Conservation (phyloP, 495 filamentous ascomycete genomes). For the Friedmanniomyces simplex region DNA sequence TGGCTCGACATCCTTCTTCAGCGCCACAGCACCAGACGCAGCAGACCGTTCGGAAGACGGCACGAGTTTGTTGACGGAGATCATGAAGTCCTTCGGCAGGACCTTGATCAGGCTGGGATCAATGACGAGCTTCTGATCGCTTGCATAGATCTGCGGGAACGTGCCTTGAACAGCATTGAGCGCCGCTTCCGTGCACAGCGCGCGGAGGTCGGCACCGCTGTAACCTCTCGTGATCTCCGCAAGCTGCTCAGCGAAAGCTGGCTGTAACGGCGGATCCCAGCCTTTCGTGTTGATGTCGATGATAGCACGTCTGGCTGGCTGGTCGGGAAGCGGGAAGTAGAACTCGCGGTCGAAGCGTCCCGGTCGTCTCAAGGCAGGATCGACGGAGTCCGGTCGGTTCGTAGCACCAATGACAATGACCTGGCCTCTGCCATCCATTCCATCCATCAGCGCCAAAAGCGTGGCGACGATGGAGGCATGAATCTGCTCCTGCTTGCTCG, state of each 20-base stretch:
- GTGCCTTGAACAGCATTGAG: conserved; percentile 93
- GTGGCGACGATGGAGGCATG: conserved; percentile 97
- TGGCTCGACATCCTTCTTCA: conserved; percentile 71
- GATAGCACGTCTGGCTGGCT: conserved; percentile 67
- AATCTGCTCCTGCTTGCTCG: conserved; percentile 96
- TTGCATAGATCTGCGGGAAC: conserved; percentile 92
- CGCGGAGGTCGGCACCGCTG: conserved; percentile 86
- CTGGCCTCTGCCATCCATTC: conserved; percentile 96
- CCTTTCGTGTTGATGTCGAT: conserved; percentile 92
- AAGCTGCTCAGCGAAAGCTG: conserved; percentile 68
- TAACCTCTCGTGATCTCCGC: conserved; percentile 90
- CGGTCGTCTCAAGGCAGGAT: conserved; percentile 85
- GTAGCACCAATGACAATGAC: conserved; percentile 98
- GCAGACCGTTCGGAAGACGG: conserved; percentile 86
- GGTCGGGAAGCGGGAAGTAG: conserved; percentile 85
- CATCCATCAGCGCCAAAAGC: conserved; percentile 91
- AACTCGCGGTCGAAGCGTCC: conserved; percentile 96
- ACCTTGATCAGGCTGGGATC: conserved; percentile 74
- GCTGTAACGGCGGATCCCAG: conserved; percentile 70
- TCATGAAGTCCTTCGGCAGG: conserved; percentile 88
- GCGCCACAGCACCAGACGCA: conserved; percentile 64
- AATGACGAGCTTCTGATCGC: conserved; percentile 80
- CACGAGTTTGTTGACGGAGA: conserved; percentile 88
- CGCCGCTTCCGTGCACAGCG: conserved; percentile 93
- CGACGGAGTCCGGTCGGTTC: conserved; percentile 93